Evolutionary conservation across 495 filamentous ascomycete species (phyloP).

Genomic region (Lophiotrema nucula): DNA sequence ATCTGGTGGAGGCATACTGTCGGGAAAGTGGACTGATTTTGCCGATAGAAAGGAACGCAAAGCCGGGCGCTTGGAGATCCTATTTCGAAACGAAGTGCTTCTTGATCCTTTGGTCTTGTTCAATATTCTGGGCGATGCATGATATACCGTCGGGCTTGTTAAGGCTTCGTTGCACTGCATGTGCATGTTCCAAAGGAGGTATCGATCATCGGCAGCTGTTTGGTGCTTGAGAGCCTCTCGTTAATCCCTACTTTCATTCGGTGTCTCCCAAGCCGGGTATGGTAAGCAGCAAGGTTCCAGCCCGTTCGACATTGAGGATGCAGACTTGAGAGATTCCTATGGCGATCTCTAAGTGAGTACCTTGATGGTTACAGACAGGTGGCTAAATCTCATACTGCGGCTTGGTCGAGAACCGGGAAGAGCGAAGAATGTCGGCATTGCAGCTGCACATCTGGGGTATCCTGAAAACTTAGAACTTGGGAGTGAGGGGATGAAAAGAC

Average conservation of each 20-base stretch:
- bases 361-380: not conserved
- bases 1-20: not conserved
- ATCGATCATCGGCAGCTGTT: not conserved
- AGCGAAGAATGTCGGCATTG: not conserved
- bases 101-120: not conserved
- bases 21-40: conserved; percentile 19
- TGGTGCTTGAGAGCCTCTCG: not conserved
- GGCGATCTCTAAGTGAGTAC: not conserved
- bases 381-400: not conserved
- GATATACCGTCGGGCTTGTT: not conserved
- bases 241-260: not conserved
- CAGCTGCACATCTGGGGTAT: not conserved
- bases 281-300: not conserved
- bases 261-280: not conserved
- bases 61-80: not conserved
- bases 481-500: not conserved
- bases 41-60: no score
- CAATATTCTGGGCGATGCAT: not conserved
- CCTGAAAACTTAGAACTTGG: not conserved
- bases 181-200: not conserved
- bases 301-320: not conserved
- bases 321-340: not conserved
- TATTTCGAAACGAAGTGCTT: not conserved
- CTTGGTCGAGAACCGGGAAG: not conserved
- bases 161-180: not conserved